Evolutionary conservation across 305 asterid species (phyloP).

Genomic region (Rubia peregrina): DNA sequence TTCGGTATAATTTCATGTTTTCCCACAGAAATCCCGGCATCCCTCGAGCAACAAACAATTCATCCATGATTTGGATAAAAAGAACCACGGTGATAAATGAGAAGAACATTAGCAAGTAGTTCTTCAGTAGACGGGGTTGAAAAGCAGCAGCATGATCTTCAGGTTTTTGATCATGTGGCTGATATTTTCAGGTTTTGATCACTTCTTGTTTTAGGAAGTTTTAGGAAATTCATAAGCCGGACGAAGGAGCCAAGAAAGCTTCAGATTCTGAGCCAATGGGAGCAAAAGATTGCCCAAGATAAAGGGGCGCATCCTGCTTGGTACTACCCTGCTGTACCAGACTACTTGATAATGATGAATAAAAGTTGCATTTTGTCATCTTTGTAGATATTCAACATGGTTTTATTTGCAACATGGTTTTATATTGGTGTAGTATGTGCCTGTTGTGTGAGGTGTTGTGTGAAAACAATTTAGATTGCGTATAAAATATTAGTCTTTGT

Average conservation of each 20-base stretch:
- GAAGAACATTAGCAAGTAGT: too few species aligned
- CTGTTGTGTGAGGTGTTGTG: not conserved
- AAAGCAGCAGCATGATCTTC: too few species aligned
- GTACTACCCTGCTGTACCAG: conserved; percentile 54
- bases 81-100: too few species aligned
- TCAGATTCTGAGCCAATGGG: conserved; percentile 12
- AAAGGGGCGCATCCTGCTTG: conserved; percentile 61
- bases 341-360: conserved; percentile 20
- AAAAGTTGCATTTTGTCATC: not conserved
- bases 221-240: conserved; percentile 49
- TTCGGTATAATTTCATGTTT: too few species aligned
- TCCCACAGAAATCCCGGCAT: too few species aligned
- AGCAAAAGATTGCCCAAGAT: conserved; percentile 47
- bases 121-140: too few species aligned
- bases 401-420: not conserved
- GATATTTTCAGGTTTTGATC: too few species aligned
- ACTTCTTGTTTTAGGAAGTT: too few species aligned
- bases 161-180: too few species aligned
- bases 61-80: too few species aligned
- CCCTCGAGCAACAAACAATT: too few species aligned
- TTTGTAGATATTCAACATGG: not conserved
- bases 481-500: not conserved
- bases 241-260: conserved; percentile 24
- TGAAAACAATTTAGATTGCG: not conserved
- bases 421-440: not conserved